Evolutionary conservation across 2,329 filamentous ascomycete genomes (phyloP), one percentile per base, ranked within the genome.

Genomic region (Pseudocercospora pini-densiflorae): DNA sequence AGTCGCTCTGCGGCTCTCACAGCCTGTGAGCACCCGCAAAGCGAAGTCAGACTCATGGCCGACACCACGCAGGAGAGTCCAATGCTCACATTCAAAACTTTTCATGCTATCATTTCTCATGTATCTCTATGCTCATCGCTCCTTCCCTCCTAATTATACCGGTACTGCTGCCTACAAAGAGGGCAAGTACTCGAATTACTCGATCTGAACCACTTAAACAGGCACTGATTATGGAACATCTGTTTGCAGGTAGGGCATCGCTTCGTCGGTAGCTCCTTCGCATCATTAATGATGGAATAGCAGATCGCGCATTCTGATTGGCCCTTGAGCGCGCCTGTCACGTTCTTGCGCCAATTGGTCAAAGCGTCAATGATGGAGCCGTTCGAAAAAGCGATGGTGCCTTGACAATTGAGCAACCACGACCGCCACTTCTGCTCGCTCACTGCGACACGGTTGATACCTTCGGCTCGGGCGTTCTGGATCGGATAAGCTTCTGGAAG

Each of bases 141-240:
- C 14, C 14, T 16, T 40, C 36, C 36, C 5, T n/a, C 14, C 5
- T 40, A 85, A 70, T 82, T 84, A 79, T 88, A 89, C 70, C 86
- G 86, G 78, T 97, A 97, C 23, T 91, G 90, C 77, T 96, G 97
- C 73, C 95, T 86, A 80, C 95, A 99, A 70, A 99, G 83, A 57
- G 95, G 95, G 79, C 95, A 99, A 58, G 91, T 94, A 75, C 92
- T 95, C 75, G 92, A 90, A 79, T 92, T 96, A 77, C 93, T 97
- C 73, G 87, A 94, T 84, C 92, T 92, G 84, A 99, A 98, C 95
- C 95, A 99, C 81, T 94, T 94, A 83, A 93, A 97, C 80, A 99
- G 80, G 81, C 95, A 99, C 2, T 88, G 87, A 0, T 90, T 87
- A 80, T 99, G 95, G 83, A 98, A 99, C 61, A 92, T 83, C 80